Evolutionary conservation across 495 filamentous ascomycete genomes (phyloP).

Genomic region (Friedmanniomyces endolithicus): DNA sequence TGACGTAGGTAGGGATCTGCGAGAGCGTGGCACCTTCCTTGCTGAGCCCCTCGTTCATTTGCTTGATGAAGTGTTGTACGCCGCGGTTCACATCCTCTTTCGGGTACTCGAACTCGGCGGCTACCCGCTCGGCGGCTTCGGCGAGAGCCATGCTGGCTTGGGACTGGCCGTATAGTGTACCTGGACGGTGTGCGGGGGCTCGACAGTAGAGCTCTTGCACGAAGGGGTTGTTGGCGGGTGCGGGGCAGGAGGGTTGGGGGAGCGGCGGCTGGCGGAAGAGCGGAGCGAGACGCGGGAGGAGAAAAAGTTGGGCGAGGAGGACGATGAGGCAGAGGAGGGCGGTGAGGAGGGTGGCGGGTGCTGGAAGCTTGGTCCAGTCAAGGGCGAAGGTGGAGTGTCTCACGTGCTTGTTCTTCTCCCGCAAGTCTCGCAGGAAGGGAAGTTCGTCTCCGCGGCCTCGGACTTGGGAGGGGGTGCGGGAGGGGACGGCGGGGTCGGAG

Average conservation of each 20-base stretch:
- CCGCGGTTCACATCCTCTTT: constrained; percentile 64
- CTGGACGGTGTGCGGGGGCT: constrained; percentile 11
- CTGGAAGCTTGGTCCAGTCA: not conserved
- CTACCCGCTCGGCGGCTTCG: constrained; percentile 64
- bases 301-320: constrained; percentile 10
- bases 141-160: constrained; percentile 44
- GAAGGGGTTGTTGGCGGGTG: constrained; percentile 16
- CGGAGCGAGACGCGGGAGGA: constrained; percentile 6
- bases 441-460: constrained; percentile 8
- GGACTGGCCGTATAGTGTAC: constrained; percentile 11
- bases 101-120: constrained; percentile 74
- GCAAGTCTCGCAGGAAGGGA: constrained; percentile 13
- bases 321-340: constrained; percentile 11
- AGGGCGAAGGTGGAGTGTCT: not conserved
- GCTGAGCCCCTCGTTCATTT: constrained; percentile 78
- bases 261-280: constrained; percentile 1
- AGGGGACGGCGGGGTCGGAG: constrained; percentile 7
- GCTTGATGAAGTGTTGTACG: constrained; percentile 69
- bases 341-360: constrained; percentile 4
- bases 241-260: constrained; percentile 14
- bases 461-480: constrained; percentile 2
- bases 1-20: constrained; percentile 96
- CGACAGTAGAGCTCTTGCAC: constrained; percentile 19
- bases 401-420: not conserved
- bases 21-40: constrained; percentile 69